A percentile compares a stretch with the other conserved stretches of the same genome.
These are phyloP conservation scores for Deuterostichococcus epilithicus DNA, from an alignment of 139 green algal species.

Conservation along the genomic window DNA sequence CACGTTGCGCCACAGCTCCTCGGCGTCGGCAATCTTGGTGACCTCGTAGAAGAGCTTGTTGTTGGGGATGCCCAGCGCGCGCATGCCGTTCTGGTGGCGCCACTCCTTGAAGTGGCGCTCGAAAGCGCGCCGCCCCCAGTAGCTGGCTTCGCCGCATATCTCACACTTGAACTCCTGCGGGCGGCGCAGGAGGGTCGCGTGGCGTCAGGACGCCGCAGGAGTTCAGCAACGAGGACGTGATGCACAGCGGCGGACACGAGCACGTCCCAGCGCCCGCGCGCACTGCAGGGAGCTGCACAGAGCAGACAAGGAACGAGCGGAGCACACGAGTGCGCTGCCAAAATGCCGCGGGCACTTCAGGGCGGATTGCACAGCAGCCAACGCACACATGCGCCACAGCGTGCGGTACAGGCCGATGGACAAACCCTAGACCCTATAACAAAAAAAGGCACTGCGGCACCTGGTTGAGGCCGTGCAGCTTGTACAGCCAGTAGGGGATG, in stretches of 20 bases:
- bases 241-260: too few species aligned
- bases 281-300: not conserved
- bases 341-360: too few species aligned
- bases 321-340: too few species aligned
- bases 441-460: constrained; percentile 3
- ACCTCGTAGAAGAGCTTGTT: constrained; percentile 94
- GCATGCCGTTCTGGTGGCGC: constrained; percentile 89
- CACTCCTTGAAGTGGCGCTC: constrained; percentile 97
- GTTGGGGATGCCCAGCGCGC: constrained; percentile 94
- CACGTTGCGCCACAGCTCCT: constrained; percentile 78
- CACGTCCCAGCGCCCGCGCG: too few species aligned
- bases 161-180: constrained; percentile 93
- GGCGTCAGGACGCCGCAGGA: too few species aligned
- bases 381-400: too few species aligned
- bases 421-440: too few species aligned
- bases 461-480: constrained; percentile 97
- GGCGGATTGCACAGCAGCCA: too few species aligned
- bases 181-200: too few species aligned
- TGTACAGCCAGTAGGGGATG: constrained; percentile 99
- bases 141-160: constrained; percentile 93
- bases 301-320: too few species aligned
- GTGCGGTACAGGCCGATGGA: too few species aligned
- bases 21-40: constrained; percentile 85
- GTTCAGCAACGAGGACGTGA: too few species aligned
- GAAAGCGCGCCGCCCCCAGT: constrained; percentile 92